Conservation (phyloP, 2,329 filamentous ascomycete species). For the Colletotrichum sp. region DNA sequence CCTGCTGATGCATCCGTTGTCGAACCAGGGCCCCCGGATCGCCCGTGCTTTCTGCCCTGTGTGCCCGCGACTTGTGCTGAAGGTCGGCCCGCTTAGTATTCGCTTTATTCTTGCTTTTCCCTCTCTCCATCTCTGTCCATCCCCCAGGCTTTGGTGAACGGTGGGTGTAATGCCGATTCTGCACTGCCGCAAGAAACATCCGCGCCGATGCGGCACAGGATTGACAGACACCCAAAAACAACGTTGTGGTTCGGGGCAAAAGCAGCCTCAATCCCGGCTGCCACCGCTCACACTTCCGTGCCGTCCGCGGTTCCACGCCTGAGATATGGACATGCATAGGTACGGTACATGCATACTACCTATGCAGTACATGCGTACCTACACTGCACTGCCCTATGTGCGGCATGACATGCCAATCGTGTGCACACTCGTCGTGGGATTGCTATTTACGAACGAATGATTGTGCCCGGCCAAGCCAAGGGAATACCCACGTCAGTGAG, state of each 20-base stretch:
- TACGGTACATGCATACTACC: not conserved
- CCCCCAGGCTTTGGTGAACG: not conserved
- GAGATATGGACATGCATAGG: not conserved
- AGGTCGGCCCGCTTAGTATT: not conserved
- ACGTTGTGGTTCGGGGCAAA: not conserved
- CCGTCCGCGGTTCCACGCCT: not conserved
- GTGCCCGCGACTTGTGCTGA: not conserved
- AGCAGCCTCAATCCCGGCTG: not conserved
- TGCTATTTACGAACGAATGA: not conserved
- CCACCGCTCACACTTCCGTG: not conserved
- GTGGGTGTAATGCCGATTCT: not conserved
- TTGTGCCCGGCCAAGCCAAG: not conserved
- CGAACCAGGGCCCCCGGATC: slow-evolving; percentile 6
- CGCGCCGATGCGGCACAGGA: not conserved
- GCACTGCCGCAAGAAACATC: not conserved
- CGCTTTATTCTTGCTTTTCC: not conserved
- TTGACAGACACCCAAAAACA: not conserved
- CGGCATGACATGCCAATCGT: not conserved
- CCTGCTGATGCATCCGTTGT: not conserved
- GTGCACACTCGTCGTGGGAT: not conserved
- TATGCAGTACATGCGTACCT: not conserved
- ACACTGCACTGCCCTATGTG: not conserved
- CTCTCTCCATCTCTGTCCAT: not conserved
- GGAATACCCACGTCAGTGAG: not conserved
- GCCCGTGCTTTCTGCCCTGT: not conserved